Base-by-base conservation (phyloP, 148 eudicot genomes). In the Fagopyrum esculentum region DNA sequence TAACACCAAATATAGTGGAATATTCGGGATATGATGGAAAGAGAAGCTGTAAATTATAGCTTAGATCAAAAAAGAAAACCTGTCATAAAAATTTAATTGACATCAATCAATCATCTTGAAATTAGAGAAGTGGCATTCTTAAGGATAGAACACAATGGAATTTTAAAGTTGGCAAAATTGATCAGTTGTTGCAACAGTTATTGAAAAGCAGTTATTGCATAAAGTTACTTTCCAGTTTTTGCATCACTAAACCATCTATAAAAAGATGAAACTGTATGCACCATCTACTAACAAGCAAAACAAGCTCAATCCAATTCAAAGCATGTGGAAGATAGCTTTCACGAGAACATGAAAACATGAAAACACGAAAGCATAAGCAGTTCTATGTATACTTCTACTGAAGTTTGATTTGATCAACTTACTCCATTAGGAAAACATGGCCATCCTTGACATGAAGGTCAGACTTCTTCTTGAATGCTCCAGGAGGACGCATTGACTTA, bases 401-500 rank as follows among this genome's bases (percentile, higher is more conserved):
- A 35, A 63, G 45, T 63, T 30, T 16, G 35, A 26, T 30, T 30
- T 35, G 7, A 63, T 63, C 16, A 7, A 19, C 98, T 90, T 88
- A 95, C 99, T 95, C 99, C 97, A 92, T 92, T 50, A 95, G 81
- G 80, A 92, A 95, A 80, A 95, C 89, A 87, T 90, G 97, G 76
- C 99, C 99, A 83, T 95, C 97, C 85, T 84, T 92, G 63, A 86
- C 93, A 40, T 97, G 92, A 55, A 95, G 96, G 74, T 95, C 99
- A 66, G 97, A 89, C 82, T 87, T 92, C 84, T 90, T 95, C 86
- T 95, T 95, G 79, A 95, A 95, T 61, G 99, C 97, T 22, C 97
- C 99, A 79, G 99, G 99, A 44, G 98, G 98, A 68, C 99, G 93
- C 84, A 90, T 79, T 68, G 99, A 90, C 87, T 95, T 95, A 82